A percentile compares a stretch with the other conserved stretches of the same genome.
Conservation (phyloP, 2,329 filamentous ascomycete species). For the Cordyceps tenuipes region DNA sequence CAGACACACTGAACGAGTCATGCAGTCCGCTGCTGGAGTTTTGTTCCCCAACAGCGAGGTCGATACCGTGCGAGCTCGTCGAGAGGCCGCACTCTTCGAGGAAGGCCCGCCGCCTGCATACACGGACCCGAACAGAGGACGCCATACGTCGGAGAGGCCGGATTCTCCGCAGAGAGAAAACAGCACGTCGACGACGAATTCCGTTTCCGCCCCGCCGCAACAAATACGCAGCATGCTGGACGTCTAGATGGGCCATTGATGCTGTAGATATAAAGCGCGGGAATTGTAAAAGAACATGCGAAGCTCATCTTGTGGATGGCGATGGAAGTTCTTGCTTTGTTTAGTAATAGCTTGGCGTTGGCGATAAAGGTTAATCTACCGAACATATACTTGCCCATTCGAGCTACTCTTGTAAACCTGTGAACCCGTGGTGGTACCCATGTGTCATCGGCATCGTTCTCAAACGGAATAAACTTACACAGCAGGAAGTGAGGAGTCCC, state of each 20-base stretch:
- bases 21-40: conserved; percentile 35
- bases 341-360: conserved; percentile 8
- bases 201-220: conserved; percentile 41
- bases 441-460: background rate
- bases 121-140: conserved; percentile 19
- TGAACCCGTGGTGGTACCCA: background rate
- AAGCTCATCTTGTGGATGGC: background rate
- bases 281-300: background rate
- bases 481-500: background rate
- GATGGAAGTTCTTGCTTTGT: background rate
- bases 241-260: conserved; percentile 27
- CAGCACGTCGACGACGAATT: conserved; percentile 39
- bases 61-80: conserved; percentile 24
- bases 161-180: conserved; percentile 31
- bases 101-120: conserved; percentile 39
- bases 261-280: background rate
- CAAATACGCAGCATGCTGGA: conserved; percentile 52
- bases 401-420: background rate
- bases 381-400: background rate
- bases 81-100: conserved; percentile 31
- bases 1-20: conserved; percentile 35
- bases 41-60: conserved; percentile 38
- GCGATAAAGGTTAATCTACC: background rate
- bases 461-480: background rate
- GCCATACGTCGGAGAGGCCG: conserved; percentile 20